Evolutionary conservation across 805 yeast species (phyloP).

Genomic region (Sugiyamaella americana): DNA sequence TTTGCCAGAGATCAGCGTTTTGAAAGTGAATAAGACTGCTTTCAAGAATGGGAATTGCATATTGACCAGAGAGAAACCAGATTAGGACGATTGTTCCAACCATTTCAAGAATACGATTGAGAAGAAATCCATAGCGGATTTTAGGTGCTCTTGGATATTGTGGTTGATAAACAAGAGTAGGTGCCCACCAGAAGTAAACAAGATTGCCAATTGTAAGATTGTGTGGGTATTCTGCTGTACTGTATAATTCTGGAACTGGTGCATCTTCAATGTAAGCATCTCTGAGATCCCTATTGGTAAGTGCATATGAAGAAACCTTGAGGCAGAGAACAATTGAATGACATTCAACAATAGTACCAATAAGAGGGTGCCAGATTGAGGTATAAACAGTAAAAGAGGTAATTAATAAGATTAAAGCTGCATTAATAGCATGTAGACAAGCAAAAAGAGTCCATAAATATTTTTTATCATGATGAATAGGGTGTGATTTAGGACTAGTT

Average conservation of each 20-base stretch:
- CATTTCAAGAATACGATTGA: conserved; percentile 35
- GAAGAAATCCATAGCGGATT: conserved; percentile 30
- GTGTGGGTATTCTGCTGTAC: conserved; percentile 34
- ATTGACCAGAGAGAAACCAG: conserved; percentile 37
- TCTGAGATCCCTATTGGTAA: conserved; percentile 42
- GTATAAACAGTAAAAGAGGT: conserved; percentile 32
- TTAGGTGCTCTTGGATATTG: conserved; percentile 37
- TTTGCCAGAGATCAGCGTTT: conserved; percentile 21
- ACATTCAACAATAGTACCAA: conserved; percentile 40
- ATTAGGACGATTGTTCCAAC: conserved; percentile 29
- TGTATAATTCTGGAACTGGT: conserved; percentile 33
- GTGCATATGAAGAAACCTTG: conserved; percentile 39
- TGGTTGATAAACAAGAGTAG: conserved; percentile 45
- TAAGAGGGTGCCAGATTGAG: conserved; percentile 35
- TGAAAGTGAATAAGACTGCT: conserved; percentile 29
- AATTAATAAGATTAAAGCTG: conserved; percentile 26
- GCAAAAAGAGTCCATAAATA: conserved; percentile 30
- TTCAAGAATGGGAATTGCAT: conserved; percentile 41
- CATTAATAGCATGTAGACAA: conserved; percentile 31
- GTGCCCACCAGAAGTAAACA: conserved; percentile 40
- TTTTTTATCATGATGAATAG: conserved; percentile 12
- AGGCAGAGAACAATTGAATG: conserved; percentile 38
- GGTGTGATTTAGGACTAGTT: not conserved
- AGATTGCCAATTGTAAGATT: conserved; percentile 35
- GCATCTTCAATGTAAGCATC: conserved; percentile 25